Evolutionary conservation across 495 filamentous ascomycete genomes (phyloP), one percentile per base, ranked within the genome.

Genomic region (Penicillium coffeae): DNA sequence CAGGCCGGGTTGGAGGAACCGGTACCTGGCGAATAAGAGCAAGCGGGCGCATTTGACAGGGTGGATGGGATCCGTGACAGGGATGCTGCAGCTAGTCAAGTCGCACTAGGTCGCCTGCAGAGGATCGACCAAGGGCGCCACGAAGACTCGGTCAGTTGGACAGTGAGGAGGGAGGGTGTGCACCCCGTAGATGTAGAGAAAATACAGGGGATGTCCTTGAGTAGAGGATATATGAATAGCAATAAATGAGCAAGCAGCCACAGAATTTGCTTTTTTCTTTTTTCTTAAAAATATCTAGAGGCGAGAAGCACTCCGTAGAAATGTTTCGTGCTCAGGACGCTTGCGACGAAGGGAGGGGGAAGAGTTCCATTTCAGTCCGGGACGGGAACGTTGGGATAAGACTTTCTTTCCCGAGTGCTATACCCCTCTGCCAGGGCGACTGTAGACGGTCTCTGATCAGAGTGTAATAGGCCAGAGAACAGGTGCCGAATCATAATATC

Each of bases 71-170:
- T 65, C 60, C 60, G 58, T 63, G 61, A 61, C 65, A 68, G 69
- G 69, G 69, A 70, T 72, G 63, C 54, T 63, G 62, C 60, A 66
- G 58, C 61, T 54, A 47, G 50, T 48, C 51, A 59, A 64, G 60
- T 69, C 38, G 60, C 56, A 60, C 62, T 50, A 36, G 34, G 32
- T 2, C 34, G n/a, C n/a, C 15, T 33, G 21, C 27, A 33, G 18
- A 58, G 51, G 51, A 48, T n/a, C 22, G 48, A 27, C 37, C 20
- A 21, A 57, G 49, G 55, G 45, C 48, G 51, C 43, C 35, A 48
- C 47, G 40, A 45, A 43, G 32, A 35, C 14, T 30, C 16, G 42
- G 38, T 7, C 16, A 43, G 18, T 30, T 12, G 15, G 27, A 33
- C 8, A 15, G 30, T 21, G 14, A 33, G 5, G 14, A 34, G 49